Percentiles rank a stretch among this genome's conserved stretches.
These are phyloP conservation scores for Marchantia polymorpha DNA, from an alignment of 225 moss, liverwort and hornwort genomes.

Conservation along the genomic window DNA sequence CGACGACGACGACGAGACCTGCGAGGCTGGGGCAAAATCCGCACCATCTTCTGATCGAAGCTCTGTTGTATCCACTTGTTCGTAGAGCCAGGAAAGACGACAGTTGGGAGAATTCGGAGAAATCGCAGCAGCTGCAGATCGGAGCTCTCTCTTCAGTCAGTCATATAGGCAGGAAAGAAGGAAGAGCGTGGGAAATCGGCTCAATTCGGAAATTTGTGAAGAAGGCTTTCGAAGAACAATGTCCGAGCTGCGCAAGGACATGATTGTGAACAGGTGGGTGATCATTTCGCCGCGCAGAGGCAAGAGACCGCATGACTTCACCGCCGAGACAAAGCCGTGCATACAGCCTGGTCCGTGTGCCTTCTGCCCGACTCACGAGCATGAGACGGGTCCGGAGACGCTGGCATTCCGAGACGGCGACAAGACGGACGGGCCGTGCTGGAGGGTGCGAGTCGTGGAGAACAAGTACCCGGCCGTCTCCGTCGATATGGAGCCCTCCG, in stretches of 20 bases:
- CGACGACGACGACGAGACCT: too few species aligned
- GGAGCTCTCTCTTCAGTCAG: too few species aligned
- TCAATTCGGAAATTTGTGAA: too few species aligned
- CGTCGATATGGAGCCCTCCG: constrained; percentile 16
- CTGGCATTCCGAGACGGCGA: constrained; percentile 53
- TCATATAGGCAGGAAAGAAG: too few species aligned
- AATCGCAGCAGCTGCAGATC: too few species aligned
- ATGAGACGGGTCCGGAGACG: constrained; percentile 61
- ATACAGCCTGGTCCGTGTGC: constrained; percentile 52
- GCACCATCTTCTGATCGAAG: too few species aligned
- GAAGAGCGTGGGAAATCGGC: too few species aligned
- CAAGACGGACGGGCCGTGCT: constrained; percentile 49
- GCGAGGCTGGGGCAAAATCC: too few species aligned
- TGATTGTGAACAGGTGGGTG: constrained; percentile 74
- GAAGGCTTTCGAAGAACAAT: neutral
- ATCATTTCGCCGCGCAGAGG: constrained; percentile 65
- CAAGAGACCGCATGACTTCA: constrained; percentile 58
- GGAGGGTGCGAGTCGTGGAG: constrained; percentile 72
- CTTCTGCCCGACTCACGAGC: constrained; percentile 69
- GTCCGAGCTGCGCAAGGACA: constrained; percentile 68
- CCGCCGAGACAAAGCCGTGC: neutral
- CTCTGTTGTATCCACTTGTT: too few species aligned
- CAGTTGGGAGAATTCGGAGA: too few species aligned
- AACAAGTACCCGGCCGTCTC: constrained; percentile 70
- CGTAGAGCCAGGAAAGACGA: too few species aligned